A percentile compares a stretch with the other conserved stretches of the same genome.
Evolutionary conservation across 75 land plant genomes (phyloP).

Genomic region (Isoetes taiwanensis): DNA sequence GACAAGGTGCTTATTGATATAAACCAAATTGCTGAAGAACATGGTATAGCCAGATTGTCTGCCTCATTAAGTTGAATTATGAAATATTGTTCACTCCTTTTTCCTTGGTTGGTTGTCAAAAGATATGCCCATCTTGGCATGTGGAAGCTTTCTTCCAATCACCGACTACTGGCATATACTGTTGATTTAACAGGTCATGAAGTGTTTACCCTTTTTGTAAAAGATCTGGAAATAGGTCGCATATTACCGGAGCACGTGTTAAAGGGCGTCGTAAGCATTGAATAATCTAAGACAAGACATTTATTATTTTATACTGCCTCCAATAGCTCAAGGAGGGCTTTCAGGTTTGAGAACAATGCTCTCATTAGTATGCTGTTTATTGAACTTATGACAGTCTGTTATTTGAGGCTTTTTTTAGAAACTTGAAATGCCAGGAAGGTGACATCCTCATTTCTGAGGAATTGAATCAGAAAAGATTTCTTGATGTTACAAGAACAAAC

Average conservation of each 20-base stretch:
- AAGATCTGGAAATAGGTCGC: conserved; percentile 42
- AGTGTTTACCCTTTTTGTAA: conserved; percentile 54
- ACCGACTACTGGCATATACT: conserved; percentile 78
- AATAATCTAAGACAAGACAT: conserved; percentile 51
- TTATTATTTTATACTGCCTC: conserved; percentile 49
- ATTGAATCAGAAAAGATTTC: conserved; percentile 47
- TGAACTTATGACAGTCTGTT: background rate
- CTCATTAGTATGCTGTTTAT: conserved; percentile 6
- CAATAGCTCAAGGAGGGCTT: conserved; percentile 58
- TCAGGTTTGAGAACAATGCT: conserved; percentile 29
- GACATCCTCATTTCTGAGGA: conserved; percentile 52
- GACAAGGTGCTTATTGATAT: conserved; percentile 73
- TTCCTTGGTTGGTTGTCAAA: too few species aligned
- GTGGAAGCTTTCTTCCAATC: conserved; percentile 78
- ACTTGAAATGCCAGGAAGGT: conserved; percentile 26
- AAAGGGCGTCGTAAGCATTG: conserved; percentile 79
- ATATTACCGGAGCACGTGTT: conserved; percentile 20
- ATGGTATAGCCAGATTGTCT: too few species aligned
- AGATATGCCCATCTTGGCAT: conserved; percentile 91
- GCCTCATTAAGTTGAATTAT: too few species aligned
- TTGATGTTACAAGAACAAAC: conserved; percentile 90
- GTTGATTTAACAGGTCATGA: conserved; percentile 62
- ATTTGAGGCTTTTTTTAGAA: conserved; percentile 48
- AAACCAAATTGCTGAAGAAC: conserved; percentile 65
- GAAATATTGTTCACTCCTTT: too few species aligned